These are phyloP conservation scores for Paramecium octaurelia DNA, from an alignment of 73 alveolate genomes.

Conservation along the genomic window DNA sequence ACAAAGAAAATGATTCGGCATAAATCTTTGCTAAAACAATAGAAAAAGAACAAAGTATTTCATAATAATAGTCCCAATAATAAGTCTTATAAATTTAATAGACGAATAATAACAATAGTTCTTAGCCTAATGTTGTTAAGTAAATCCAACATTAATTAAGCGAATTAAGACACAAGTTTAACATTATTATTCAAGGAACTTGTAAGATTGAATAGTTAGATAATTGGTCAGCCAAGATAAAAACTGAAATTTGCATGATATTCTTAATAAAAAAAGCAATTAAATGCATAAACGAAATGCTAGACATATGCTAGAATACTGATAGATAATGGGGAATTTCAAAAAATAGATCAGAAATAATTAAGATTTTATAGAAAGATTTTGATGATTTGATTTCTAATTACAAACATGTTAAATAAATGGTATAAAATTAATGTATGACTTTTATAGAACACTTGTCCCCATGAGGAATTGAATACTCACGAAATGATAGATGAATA, in stretches of 20 bases:
- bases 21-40: slow-evolving; percentile 14
- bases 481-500: slow-evolving; percentile 47
- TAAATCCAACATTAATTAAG: not conserved
- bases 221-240: slow-evolving; percentile 28
- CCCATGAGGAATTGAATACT: slow-evolving; percentile 36
- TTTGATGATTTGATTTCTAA: not conserved
- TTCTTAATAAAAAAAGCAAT: slow-evolving; percentile 27
- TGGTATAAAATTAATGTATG: not conserved
- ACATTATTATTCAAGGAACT: not conserved
- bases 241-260: slow-evolving; percentile 37
- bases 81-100: not conserved
- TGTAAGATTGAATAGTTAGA: slow-evolving; percentile 31
- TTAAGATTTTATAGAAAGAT: not conserved
- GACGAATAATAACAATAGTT: not conserved
- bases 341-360: slow-evolving; percentile 1
- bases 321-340: slow-evolving; percentile 36
- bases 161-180: not conserved
- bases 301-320: slow-evolving; percentile 14
- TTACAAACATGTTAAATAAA: not conserved
- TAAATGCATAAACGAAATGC: slow-evolving; percentile 6
- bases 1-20: not conserved
- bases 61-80: not conserved
- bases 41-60: not conserved
- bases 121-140: not conserved
- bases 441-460: not conserved